Percentiles rank a stretch among this genome's conserved stretches.
These are phyloP conservation scores for Albugo candida DNA, from an alignment of 352 stramenopile genomes.

Conservation along the genomic window DNA sequence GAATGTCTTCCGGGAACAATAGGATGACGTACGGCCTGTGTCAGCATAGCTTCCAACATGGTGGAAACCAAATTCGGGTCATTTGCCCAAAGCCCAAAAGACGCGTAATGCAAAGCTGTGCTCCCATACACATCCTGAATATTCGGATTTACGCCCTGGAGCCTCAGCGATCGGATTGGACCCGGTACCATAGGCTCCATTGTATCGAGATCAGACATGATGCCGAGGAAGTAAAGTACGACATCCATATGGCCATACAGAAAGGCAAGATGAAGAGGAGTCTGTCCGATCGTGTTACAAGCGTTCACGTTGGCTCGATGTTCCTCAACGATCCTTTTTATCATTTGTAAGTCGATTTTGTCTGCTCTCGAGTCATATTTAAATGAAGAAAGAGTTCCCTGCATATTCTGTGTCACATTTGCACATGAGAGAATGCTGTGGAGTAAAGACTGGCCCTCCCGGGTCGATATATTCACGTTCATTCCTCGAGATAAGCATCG, in stretches of 20 bases:
- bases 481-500: conserved; percentile 17
- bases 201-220: not conserved
- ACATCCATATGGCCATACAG: conserved; percentile 29
- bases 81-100: conserved; percentile 24
- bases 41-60: too few species aligned
- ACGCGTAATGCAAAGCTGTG: conserved; percentile 46
- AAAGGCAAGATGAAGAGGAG: conserved; percentile 39
- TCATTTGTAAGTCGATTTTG: conserved; percentile 6
- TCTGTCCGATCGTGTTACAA: conserved; percentile 42
- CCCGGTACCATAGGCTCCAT: not conserved
- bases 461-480: conserved; percentile 41
- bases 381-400: conserved; percentile 34
- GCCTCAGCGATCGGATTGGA: not conserved
- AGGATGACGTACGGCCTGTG: too few species aligned
- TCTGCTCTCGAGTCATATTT: conserved; percentile 24
- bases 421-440: conserved; percentile 34
- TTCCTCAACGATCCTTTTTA: conserved; percentile 15
- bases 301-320: conserved; percentile 24
- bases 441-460: conserved; percentile 36
- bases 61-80: too few species aligned
- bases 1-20: too few species aligned
- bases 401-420: conserved; percentile 22
- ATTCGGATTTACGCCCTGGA: conserved; percentile 33
- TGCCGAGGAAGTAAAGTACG: conserved; percentile 17
- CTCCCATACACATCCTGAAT: conserved; percentile 28